Evolutionary conservation across 495 filamentous ascomycete species (phyloP), one percentile per base, ranked within the genome.

Genomic region (Aspergillus leporis): DNA sequence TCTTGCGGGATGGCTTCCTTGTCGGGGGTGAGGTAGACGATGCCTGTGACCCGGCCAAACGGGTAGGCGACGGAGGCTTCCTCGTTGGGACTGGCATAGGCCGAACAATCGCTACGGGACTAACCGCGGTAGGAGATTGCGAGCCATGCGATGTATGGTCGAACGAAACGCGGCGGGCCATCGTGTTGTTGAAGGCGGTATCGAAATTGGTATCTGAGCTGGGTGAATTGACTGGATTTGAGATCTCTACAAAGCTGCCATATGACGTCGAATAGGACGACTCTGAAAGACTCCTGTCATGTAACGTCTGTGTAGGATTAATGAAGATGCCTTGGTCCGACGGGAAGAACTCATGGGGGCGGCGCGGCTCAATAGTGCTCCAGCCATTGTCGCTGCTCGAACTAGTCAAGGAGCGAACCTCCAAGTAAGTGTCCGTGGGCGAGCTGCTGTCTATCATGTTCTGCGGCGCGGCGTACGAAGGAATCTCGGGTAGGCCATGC

Each of bases 301-400:
- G 92, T 48, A 97, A 77, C 0, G 90, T 91, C 70, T 95, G 88
- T 58, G 85, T 83, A 2, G 92, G 92, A 68, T 95, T 94, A 75
- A 93, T 92, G 57, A 95, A 91, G 54, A 89, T 83, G 31, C 76
- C 73, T 48, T 74, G 72, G 48, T 83, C 76, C 14, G n/a, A n/a
- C n/a, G 81, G 76, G 67, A 74, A 82, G 57, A 81, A 75, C 63
- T 79, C 70, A 70, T 84, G 61, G 68, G 86, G 68, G 71, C 80
- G 68, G 66, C 78, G 78, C 56, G 83, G 78, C 59, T 93, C 89
- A 18, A 94, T 84, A 22, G 83, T 80, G 47, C 80, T 83, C 92
- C 92, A 97, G 40, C 90, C 90, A 68, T 90, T 89, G 61, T 95
- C 92, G 70, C 90, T 93, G 60, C 85, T 83, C 12, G 90, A 90